Base-by-base conservation (phyloP, 2,329 filamentous ascomycete species). In the Aspergillus tubingensis region DNA sequence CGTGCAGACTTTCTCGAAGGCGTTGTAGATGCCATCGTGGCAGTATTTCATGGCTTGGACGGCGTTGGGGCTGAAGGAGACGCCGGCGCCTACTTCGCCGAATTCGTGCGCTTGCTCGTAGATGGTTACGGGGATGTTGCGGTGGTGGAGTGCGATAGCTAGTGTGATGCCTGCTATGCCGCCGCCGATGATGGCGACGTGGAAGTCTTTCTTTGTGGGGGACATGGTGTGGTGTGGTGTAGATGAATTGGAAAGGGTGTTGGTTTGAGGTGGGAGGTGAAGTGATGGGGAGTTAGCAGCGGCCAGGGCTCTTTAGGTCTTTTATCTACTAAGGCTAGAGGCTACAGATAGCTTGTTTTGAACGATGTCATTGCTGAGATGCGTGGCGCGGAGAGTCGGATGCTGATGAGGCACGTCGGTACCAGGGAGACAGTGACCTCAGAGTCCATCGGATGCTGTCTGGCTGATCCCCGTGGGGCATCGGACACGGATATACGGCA, bases 61-160 rank as follows among this genome's bases (percentile, higher is more conserved):
- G 2, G 75, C 75, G 49, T 77, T 77, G n/a, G 72, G 68, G 8
- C 71, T 73, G 58, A 77, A 76, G 30, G 74, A 75, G 47, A 77
- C 74, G 1, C 74, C 74, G 2, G 75, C 74, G 6, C 76, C 76
- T 30, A 77, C 74, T 59, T 77, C 75, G 11, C 66, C 67, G 56
- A 77, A 78, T 19, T 75, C 69, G 1, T 65, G 56, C 3, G 76
- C 74, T 63, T 76, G 73, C 51, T 78, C 76, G 63, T 77, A 77
- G 27, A 76, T 65, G 21, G 70, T 70, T 13, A 76, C 64, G 6
- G 74, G 68, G 43, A 69, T 69, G 23, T 72, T 64, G 4, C 70
- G 70, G 57, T 68, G 63, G 38, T 77, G 69, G 2, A 77, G 67
- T 17, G 74, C 74, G 41, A 73, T 74, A 48, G 74, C 76, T 51